Conservation (phyloP, 2,329 filamentous ascomycete species). For the Xylaria sp. region DNA sequence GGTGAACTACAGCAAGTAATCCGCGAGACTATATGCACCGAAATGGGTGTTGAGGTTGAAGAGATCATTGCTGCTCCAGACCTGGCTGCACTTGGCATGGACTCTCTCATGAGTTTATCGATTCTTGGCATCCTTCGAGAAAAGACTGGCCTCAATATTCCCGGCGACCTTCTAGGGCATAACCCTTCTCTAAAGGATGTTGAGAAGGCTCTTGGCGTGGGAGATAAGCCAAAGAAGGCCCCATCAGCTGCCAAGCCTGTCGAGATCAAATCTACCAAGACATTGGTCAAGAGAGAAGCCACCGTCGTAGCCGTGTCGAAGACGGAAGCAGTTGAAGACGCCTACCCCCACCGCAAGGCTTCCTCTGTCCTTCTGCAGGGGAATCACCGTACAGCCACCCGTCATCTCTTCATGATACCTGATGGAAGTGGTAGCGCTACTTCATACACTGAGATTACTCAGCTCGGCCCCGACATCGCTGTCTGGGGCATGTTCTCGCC, state of each 20-base stretch:
- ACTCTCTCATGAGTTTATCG: conserved; percentile 67
- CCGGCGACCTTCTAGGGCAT: conserved; percentile 69
- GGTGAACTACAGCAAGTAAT: conserved; percentile 63
- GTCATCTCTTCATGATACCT: conserved; percentile 65
- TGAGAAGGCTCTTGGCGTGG: conserved; percentile 70
- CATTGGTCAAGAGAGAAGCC: conserved; percentile 37
- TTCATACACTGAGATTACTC: conserved; percentile 72
- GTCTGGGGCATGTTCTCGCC: conserved; percentile 74
- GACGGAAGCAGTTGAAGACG: conserved; percentile 53
- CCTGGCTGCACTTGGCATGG: conserved; percentile 67
- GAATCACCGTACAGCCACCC: conserved; percentile 59
- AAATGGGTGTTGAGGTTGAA: conserved; percentile 77
- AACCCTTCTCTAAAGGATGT: conserved; percentile 73
- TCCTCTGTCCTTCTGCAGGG: conserved; percentile 61
- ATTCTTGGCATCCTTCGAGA: conserved; percentile 67
- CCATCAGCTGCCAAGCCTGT: conserved; percentile 45
- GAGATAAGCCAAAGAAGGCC: conserved; percentile 54
- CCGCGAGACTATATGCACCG: conserved; percentile 74
- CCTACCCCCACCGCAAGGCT: conserved; percentile 63
- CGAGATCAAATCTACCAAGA: conserved; percentile 44
- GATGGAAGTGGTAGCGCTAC: conserved; percentile 71
- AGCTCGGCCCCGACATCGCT: conserved; percentile 60
- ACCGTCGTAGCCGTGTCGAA: conserved; percentile 58
- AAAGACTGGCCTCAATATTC: conserved; percentile 63
- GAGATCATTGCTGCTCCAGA: conserved; percentile 67